Evolutionary conservation across 805 yeast genomes (phyloP), one percentile per base, ranked within the genome.

Genomic region (Myxozyma melibiosi): DNA sequence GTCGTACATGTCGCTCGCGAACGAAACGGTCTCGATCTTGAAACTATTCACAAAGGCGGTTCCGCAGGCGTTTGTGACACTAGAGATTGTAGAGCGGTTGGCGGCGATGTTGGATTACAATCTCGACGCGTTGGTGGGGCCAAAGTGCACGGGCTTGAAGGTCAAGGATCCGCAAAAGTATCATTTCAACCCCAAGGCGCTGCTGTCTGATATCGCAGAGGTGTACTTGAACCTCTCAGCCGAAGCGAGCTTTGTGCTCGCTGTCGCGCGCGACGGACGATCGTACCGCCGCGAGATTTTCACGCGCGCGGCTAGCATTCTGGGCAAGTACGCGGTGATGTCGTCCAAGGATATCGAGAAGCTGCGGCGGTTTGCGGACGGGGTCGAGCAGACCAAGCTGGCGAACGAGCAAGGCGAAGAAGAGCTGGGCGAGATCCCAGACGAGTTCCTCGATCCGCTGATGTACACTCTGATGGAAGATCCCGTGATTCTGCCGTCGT

Each of bases 41-140:
- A 84, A 83, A 63, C 73, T 90, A 46, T 94, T 91, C 69, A 90
- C 98, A 0, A 78, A 82, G 57, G 92, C 92, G 61, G 88, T 89
- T 8, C 97, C 98, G 7, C 78, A 76, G 50, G 92, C 96, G 0
- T 94, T 94, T 73, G 83, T 84, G 3, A 86, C 89, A 41, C 83
- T 88, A 1, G 99, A 94, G 72, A 84, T 94, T 67, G 96, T 92
- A 40, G 96, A 90, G 66, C 80, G 99, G 71, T 76, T 94, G 61
- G 96, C 99, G 0, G 90, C 96, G 44, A 94, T 94, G 99, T 77
- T 94, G 70, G 87, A 94, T 74, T 92, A 91, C 73, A 94, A 94
- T 70, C 76, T 94, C 60, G 87, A 84, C 48, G 90, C 92, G n/a
- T 77, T 94, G 72, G 97, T 90, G 25, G 99, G 99, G 0, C 97